Evolutionary conservation across 306 rosid genomes (phyloP), one percentile per base, ranked within the genome.

Genomic region (Vachellia pachyceras): DNA sequence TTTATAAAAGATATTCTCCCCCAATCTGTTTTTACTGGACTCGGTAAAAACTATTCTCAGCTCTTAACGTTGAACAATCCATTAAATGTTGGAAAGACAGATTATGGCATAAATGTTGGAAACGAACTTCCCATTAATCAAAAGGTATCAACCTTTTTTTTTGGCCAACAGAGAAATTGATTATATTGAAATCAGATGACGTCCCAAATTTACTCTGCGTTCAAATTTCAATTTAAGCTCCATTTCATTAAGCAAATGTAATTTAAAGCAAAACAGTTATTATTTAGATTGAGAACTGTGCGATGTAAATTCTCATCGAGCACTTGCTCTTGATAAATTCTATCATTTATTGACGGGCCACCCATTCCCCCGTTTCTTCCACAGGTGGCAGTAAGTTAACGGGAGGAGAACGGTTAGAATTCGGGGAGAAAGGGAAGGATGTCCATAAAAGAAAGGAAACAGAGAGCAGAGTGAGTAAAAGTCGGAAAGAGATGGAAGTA

Each of bases 311-410:
- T 14, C 0, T 49, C 57, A 60, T 13, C 6, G 10, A 11, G 55
- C 39, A 10, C 23, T 63, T 18, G 66, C 69, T 63, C 52, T 22
- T 33, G 47, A 15, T 61, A 5, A 68, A 54, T 36, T 10, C n/a
- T n/a, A 13, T 57, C 12, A 25, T 77, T 49, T 41, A 65, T 57
- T 79, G 66, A 7, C n/a, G 66, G 52, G 46, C 71, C 55, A 37
- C 57, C 7, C 46, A 40, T 2, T 58, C 83, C 77, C 29, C 75
- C 68, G 58, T 60, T 58, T 77, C 78, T 67, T 36, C 83, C 13
- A 73, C 15, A 57, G 52, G 63, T 44, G 77, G 33, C 66, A 54
- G 47, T 79, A 7, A 65, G 46, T 39, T 46, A 83, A 57, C 20
- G 75, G 60, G 45, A 69, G 81, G 71, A 65, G 14, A 9, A 70